Evolutionary conservation across 2,329 filamentous ascomycete species (phyloP).

Genomic region (Aspergillus novofumigatus): DNA sequence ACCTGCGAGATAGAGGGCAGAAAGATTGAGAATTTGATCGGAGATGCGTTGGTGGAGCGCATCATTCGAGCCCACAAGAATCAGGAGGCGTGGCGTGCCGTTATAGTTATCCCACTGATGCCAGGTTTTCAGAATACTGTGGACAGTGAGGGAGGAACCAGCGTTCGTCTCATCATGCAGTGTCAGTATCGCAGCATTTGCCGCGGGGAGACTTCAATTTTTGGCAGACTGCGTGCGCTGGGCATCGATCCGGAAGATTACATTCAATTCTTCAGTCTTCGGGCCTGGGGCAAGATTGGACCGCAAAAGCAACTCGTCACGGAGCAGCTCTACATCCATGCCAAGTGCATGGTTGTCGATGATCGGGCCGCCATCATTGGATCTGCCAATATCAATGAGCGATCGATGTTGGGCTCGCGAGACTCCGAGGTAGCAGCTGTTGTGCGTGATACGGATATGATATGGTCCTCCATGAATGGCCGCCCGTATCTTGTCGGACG

Average conservation of each 20-base stretch:
- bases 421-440: conserved; percentile 91
- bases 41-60: conserved; percentile 88
- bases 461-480: conserved; percentile 87
- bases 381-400: conserved; percentile 97
- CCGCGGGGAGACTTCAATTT: conserved; percentile 86
- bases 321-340: conserved; percentile 96
- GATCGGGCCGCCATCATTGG: conserved; percentile 91
- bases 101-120: conserved; percentile 89
- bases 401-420: conserved; percentile 85
- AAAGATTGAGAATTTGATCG: conserved; percentile 87
- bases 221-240: conserved; percentile 71
- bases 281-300: conserved; percentile 88
- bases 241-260: conserved; percentile 93
- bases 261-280: conserved; percentile 88
- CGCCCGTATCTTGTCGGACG: conserved; percentile 83
- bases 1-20: conserved; percentile 84
- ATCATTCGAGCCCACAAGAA: conserved; percentile 80
- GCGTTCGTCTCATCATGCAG: conserved; percentile 91
- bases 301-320: conserved; percentile 78
- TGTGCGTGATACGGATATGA: conserved; percentile 87
- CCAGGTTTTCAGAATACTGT: conserved; percentile 98
- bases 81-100: conserved; percentile 82
- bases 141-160: conserved; percentile 88
- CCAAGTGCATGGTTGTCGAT: conserved; percentile 94
- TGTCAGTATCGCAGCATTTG: conserved; percentile 97